These are phyloP conservation scores for Nakazawaea laoshanensis DNA, from an alignment of 805 yeast genomes.

Conservation along the genomic window DNA sequence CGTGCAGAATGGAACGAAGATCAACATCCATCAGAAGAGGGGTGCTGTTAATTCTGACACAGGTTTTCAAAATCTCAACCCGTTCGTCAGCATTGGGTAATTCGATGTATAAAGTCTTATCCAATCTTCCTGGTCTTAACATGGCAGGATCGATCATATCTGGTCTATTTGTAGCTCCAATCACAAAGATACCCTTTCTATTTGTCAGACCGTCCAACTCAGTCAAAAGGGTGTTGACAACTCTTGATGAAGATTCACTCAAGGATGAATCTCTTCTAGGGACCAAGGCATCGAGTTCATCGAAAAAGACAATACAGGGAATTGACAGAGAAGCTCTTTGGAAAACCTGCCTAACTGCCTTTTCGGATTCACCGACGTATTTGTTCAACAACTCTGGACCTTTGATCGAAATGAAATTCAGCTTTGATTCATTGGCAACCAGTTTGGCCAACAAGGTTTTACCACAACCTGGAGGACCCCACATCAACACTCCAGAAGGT, in stretches of 20 bases:
- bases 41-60: conserved; percentile 62
- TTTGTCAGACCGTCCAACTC: conserved; percentile 94
- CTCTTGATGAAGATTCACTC: conserved; percentile 86
- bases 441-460: conserved; percentile 94
- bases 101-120: conserved; percentile 86
- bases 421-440: conserved; percentile 94
- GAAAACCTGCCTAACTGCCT: conserved; percentile 88
- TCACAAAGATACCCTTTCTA: conserved; percentile 84
- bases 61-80: conserved; percentile 71
- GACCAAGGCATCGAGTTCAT: conserved; percentile 92
- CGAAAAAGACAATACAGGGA: conserved; percentile 91
- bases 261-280: conserved; percentile 87
- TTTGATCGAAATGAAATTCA: conserved; percentile 90
- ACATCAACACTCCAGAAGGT: conserved; percentile 92
- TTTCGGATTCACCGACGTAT: conserved; percentile 92
- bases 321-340: conserved; percentile 91
- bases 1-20: conserved; percentile 53
- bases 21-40: conserved; percentile 65
- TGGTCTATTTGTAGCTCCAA: conserved; percentile 96
- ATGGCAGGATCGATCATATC: conserved; percentile 98
- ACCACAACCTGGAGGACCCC: conserved; percentile 99
- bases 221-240: conserved; percentile 88
- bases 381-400: conserved; percentile 96
- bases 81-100: conserved; percentile 76
- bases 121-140: conserved; percentile 94